A percentile compares a stretch with the other conserved stretches of the same genome.
Evolutionary conservation across 805 yeast genomes (phyloP).

Genomic region (Saturnispora diversa): DNA sequence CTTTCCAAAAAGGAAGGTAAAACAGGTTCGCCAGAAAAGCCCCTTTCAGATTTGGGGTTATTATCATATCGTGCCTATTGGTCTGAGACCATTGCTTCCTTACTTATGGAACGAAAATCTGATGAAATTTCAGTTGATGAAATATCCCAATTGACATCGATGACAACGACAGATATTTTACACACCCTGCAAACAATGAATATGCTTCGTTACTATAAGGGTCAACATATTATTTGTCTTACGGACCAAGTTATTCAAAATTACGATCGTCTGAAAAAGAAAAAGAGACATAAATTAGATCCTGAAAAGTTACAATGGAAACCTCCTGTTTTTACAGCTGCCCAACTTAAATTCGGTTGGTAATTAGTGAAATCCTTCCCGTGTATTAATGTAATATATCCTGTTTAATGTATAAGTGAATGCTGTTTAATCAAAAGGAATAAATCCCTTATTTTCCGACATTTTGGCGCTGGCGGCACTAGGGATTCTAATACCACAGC

Average conservation of each 20-base stretch:
- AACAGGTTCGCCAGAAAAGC: conserved; percentile 96
- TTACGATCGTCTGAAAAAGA: conserved; percentile 58
- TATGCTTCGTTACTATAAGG: conserved; percentile 86
- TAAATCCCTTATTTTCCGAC: conserved; percentile 35
- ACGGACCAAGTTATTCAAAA: conserved; percentile 75
- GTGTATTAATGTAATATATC: conserved; percentile 12
- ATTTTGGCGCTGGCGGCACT: conserved; percentile 89
- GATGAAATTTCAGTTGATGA: conserved; percentile 72
- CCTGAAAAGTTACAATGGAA: conserved; percentile 75
- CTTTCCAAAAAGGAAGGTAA: conserved; percentile 81
- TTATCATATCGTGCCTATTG: conserved; percentile 91
- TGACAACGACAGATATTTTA: conserved; percentile 93
- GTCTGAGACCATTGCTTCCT: conserved; percentile 79
- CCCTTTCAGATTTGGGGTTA: conserved; percentile 88
- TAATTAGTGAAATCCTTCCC: no score
- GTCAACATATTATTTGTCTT: conserved; percentile 83
- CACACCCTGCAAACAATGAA: conserved; percentile 90
- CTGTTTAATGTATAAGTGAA: not conserved
- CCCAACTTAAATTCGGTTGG: conserved; percentile 95
- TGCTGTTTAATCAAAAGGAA: conserved; percentile 55
- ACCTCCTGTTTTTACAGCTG: conserved; percentile 93
- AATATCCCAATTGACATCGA: conserved; percentile 73
- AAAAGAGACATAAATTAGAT: conserved; percentile 68
- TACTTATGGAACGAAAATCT: conserved; percentile 53
- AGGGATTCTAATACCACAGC: conserved; percentile 95